A percentile compares a stretch with the other conserved stretches of the same genome.
phyloP scores from a whole-genome alignment of 2,329 filamentous ascomycete genomes.

The Epichloe gansuensis region DNA sequence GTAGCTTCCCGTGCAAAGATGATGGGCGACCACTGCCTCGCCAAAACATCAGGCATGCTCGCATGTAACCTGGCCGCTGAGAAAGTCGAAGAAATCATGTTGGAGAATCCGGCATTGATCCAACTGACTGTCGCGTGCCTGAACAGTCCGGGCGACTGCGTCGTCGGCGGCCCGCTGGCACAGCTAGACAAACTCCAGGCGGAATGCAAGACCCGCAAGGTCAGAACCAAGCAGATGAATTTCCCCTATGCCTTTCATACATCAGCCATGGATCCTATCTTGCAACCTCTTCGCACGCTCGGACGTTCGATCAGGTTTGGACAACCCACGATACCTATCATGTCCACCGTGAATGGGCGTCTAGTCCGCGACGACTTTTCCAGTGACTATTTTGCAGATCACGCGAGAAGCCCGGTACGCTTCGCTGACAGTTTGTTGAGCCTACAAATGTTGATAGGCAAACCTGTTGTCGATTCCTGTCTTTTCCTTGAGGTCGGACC shows the following conservation, averaged over 20 bases:
- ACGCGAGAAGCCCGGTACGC: no score
- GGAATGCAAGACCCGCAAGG: background rate
- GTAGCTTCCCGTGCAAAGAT: conserved; percentile 58
- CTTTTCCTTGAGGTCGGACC: no score
- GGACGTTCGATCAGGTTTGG: background rate
- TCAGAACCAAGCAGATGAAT: background rate
- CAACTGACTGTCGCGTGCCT: background rate
- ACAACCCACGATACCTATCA: background rate
- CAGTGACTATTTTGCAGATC: no score
- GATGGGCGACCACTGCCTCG: conserved; percentile 52
- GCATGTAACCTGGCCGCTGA: conserved; percentile 26
- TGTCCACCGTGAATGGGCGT: no score
- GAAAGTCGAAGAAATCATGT: background rate
- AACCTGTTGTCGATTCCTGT: no score
- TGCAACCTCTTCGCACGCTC: background rate
- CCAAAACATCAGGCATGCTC: conserved; percentile 49
- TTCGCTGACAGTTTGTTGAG: no score
- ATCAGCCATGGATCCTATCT: background rate
- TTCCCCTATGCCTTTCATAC: background rate
- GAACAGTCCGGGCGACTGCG: background rate
- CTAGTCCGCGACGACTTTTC: no score
- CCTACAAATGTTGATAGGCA: no score
- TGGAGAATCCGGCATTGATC: background rate
- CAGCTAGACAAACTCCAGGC: background rate
- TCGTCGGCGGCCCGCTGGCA: background rate